phyloP scores from a whole-genome alignment of 495 filamentous ascomycete species.

The Xylaria bambusicola region DNA sequence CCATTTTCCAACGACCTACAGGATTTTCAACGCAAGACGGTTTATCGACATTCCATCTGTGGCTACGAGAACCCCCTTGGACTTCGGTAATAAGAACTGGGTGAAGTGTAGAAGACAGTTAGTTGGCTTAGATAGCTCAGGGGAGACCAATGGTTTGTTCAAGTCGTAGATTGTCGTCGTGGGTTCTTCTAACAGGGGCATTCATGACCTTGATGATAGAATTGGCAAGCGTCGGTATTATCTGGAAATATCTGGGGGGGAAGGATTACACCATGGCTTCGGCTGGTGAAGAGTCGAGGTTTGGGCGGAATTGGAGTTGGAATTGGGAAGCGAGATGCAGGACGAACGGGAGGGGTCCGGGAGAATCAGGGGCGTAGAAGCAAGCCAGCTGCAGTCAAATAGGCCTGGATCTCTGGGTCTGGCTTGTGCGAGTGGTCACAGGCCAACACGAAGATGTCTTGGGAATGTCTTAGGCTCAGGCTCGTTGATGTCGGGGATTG shows the following conservation, averaged over 20 bases:
- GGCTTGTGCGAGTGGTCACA: constrained; percentile 5
- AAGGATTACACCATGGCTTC: constrained; percentile 9
- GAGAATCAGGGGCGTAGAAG: neutral
- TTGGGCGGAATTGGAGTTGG: neutral
- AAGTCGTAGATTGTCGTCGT: constrained; percentile 3
- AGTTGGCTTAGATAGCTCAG: neutral
- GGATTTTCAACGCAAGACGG: neutral
- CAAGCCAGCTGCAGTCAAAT: neutral
- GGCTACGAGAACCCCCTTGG: neutral
- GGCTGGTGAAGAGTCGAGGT: neutral
- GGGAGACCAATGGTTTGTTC: neutral
- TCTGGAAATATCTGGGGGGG: too few species aligned
- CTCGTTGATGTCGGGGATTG: constrained; percentile 7
- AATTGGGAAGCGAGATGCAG: too few species aligned
- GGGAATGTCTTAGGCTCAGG: constrained; percentile 15
- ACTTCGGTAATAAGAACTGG: neutral
- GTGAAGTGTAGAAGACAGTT: neutral
- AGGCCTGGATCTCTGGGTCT: constrained; percentile 4
- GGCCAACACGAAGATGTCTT: constrained; percentile 14
- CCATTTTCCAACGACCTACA: constrained; percentile 15
- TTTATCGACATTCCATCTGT: constrained; percentile 16
- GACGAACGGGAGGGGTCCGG: neutral
- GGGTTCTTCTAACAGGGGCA: neutral
- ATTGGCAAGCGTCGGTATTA: neutral
- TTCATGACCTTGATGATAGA: constrained; percentile 5